These are phyloP conservation scores for Syncephalis plumigaleata DNA, from an alignment of 371 early-diverging fungal genomes.

Conservation along the genomic window DNA sequence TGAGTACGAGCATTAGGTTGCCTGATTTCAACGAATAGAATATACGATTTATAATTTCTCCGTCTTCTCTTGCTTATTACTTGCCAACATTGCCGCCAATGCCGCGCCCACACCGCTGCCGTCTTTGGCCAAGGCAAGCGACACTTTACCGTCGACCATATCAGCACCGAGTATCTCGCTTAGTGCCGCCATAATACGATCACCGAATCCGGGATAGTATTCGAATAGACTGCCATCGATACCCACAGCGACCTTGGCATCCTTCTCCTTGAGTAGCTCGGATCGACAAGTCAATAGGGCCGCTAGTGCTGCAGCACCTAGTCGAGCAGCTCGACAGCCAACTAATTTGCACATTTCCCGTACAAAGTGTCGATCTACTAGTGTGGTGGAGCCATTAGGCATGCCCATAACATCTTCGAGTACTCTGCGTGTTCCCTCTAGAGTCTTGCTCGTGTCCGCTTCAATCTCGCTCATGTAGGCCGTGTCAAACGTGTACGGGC, in stretches of 20 bases:
- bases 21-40: no score
- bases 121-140: constrained; percentile 4
- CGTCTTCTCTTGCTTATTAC: no score
- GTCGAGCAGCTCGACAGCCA: constrained; percentile 75
- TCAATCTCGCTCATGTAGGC: constrained; percentile 39
- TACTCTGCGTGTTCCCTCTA: neutral
- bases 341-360: constrained; percentile 72
- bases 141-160: constrained; percentile 7
- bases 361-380: constrained; percentile 62
- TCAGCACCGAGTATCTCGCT: constrained; percentile 12
- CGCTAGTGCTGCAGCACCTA: constrained; percentile 2
- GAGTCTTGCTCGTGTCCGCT: constrained; percentile 3
- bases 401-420: constrained; percentile 27
- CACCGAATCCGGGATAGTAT: constrained; percentile 16
- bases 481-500: constrained; percentile 53
- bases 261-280: neutral
- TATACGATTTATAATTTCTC: no score
- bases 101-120: constrained; percentile 5
- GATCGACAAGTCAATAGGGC: constrained; percentile 3
- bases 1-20: no score
- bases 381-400: constrained; percentile 28
- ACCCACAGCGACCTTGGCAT: constrained; percentile 13
- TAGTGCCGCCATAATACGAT: constrained; percentile 13
- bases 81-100: constrained; percentile 6
- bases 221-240: constrained; percentile 20